Evolutionary conservation across 495 filamentous ascomycete genomes (phyloP), one percentile per base, ranked within the genome.

Genomic region (Penicillium verhagenii): DNA sequence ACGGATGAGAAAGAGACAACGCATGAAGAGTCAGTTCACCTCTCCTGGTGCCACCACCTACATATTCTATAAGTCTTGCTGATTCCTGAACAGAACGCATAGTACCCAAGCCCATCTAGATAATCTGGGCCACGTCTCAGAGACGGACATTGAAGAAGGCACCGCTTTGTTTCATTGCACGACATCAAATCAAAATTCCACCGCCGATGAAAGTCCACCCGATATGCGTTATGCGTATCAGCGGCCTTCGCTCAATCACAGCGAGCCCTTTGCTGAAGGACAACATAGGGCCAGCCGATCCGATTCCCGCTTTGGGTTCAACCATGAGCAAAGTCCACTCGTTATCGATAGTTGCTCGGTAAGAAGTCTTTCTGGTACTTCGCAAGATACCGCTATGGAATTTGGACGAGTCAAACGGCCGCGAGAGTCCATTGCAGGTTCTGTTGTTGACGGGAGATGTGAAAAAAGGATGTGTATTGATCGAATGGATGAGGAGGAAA

Each of bases 401-500:
- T n/a, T n/a, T n/a, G n/a, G n/a, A n/a, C n/a, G n/a, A 1, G 3
- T 13, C 18, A 53, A 50, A 18, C 38, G 58, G 20, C 40, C 43
- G 5, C 43, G 43, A 26, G 56, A 56, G n/a, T n/a, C n/a, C n/a
- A n/a, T n/a, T n/a, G n/a, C n/a, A 37, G 47, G 35, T 16, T 5
- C 59, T 19, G 50, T 52, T 19, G 33, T 60, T 39, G 23, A 35
- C 11, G 18, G 39, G 20, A 9, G 39, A 6, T 52, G 48, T 42
- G 60, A 62, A 11, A 44, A 43, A 16, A 54, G 33, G 19, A 57
- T 55, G 50, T 52, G 57, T 16, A 57, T 63, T 26, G 45, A 60
- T 11, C 40, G 58, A 19, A 48, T 68, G 18, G 61, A 59, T 18
- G 64, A 66, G 5, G 42, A 68, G 47, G 70, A 71, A 9, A 50